Conservation (phyloP, 2,329 filamentous ascomycete genomes). For the Tolypocladium sp. region DNA sequence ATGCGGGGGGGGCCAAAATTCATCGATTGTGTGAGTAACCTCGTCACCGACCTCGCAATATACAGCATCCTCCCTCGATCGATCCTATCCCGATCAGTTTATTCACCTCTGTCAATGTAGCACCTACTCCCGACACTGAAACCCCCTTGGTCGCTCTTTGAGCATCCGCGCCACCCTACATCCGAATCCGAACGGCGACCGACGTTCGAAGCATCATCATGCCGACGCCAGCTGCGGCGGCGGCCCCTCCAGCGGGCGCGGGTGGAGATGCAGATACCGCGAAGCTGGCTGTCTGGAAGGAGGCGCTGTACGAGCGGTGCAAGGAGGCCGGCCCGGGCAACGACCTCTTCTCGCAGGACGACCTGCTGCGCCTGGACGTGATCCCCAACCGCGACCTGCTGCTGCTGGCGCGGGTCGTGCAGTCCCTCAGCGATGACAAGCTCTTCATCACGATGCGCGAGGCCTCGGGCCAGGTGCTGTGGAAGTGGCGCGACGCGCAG, state of each 20-base stretch:
- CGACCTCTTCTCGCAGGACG: conserved; percentile 47
- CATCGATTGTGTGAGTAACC: neutral
- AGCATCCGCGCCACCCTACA: neutral
- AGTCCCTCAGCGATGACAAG: conserved; percentile 50
- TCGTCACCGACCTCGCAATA: conserved; percentile 1
- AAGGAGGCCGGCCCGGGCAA: conserved; percentile 37
- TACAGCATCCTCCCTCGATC: neutral
- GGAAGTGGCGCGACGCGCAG: conserved; percentile 48
- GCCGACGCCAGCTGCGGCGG: conserved; percentile 16
- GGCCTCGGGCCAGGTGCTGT: conserved; percentile 31
- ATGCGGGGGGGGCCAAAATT: neutral
- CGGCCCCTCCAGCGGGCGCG: conserved; percentile 11
- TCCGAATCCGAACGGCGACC: neutral
- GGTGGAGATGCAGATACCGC: conserved; percentile 22
- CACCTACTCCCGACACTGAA: neutral
- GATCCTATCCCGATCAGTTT: neutral
- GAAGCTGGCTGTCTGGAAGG: conserved; percentile 44
- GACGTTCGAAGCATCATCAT: conserved; percentile 8
- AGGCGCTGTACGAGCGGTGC: conserved; percentile 47
- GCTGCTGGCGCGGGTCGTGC: conserved; percentile 45
- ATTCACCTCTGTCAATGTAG: neutral
- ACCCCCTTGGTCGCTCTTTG: neutral
- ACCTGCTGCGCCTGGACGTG: conserved; percentile 47
- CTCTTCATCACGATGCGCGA: conserved; percentile 41
- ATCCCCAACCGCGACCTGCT: conserved; percentile 47